Evolutionary conservation across 257 asterid genomes (phyloP), one percentile per base, ranked within the genome.

Genomic region (Solanum okadae): DNA sequence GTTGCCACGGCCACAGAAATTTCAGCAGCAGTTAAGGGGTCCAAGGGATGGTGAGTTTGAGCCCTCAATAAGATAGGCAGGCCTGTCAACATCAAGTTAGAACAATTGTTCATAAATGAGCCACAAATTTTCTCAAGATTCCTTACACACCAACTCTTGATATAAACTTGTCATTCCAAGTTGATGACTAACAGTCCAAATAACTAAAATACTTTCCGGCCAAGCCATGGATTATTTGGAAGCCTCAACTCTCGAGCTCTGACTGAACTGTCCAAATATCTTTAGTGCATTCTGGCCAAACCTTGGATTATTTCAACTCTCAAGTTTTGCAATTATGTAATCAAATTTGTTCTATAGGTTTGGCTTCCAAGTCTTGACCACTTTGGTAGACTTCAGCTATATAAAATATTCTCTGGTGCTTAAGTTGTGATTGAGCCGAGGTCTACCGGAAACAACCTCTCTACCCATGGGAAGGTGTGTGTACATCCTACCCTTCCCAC

Each of bases 1-100:
- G 90, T 89, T 86, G 90, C 88, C 81, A 89, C 90, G 14, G 90
- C 90, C 38, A 89, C 89, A 13, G 90, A 52, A 52, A 89, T 89
- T 72, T 89, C 90, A 86, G 90, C 89, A 78, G 90, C 90, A 61
- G 90, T 77, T 77, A 89, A 35, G 65, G 90, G 90, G 61, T 89
- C 90, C 83, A 89, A 89, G 18, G 90, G 91, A 73, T 89, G 91
- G 52, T 84, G 85, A 61, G 86, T 87, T 87, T 89, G 91, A 84
- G 89, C 91, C 91, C 91, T 89, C 44, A 85, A 67, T 72, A 84
- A 65, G 76, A 18, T 86, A 44, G 86, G 89, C 40, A 88, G 68
- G 29, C 88, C 90, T 88, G 83, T 40, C 37, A 77, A 59, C 67
- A 75, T 27, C 59, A 86, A 49, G 56, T 44, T 63, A 73, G 29